Conservation (phyloP, 495 filamentous ascomycete species). For the Hypoxylon rickii region DNA sequence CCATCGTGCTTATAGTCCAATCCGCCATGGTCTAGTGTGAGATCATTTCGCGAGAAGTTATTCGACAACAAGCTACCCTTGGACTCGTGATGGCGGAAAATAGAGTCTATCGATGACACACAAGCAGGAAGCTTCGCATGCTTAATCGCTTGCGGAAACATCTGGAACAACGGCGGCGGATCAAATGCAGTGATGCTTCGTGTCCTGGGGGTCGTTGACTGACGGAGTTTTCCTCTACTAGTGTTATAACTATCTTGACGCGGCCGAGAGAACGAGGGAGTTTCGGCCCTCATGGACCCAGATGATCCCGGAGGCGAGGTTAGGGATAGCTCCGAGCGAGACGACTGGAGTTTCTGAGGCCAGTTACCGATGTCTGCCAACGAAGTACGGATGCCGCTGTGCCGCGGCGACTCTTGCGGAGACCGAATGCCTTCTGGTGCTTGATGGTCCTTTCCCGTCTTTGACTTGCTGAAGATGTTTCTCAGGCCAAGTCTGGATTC, state of each 20-base stretch:
- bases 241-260: conserved; percentile 14
- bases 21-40: conserved; percentile 30
- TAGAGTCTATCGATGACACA: conserved; percentile 56
- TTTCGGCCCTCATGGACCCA: conserved; percentile 10
- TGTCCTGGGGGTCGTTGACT: conserved; percentile 1
- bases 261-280: background rate
- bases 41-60: conserved; percentile 42
- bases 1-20: conserved; percentile 43
- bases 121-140: conserved; percentile 57
- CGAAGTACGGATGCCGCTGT: conserved; percentile 47
- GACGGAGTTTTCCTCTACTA: conserved; percentile 16
- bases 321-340: conserved; percentile 46
- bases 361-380: conserved; percentile 49
- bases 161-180: conserved; percentile 84
- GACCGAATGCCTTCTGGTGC: conserved; percentile 31
- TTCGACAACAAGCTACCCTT: conserved; percentile 51
- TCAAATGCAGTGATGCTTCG: conserved; percentile 60
- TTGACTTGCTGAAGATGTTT: conserved; percentile 51
- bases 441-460: conserved; percentile 34
- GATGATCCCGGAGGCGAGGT: conserved; percentile 17
- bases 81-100: conserved; percentile 65
- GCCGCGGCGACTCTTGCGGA: conserved; percentile 29
- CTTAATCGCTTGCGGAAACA: conserved; percentile 81
- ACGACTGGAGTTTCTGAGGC: conserved; percentile 44
- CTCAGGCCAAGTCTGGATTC: conserved; percentile 57